phyloP scores from a whole-genome alignment of 129 eudicot species.

The Kitagawia praeruptora region DNA sequence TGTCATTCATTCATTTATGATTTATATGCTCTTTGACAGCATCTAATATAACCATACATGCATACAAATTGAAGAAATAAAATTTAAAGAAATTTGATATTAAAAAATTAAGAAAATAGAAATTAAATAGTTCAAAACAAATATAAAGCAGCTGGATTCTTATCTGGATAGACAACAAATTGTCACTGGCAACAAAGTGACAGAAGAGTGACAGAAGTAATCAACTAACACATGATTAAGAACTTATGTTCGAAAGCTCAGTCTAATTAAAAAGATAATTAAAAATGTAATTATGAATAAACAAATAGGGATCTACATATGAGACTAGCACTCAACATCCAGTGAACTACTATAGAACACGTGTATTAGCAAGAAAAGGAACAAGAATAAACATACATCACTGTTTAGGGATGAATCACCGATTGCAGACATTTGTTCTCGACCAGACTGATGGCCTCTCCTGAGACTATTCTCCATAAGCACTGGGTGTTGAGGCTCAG shows the following conservation, averaged over 20 bases:
- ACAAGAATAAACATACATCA: slow-evolving; percentile 25
- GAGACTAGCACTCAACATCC: neutral
- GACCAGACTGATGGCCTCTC: slow-evolving; percentile 42
- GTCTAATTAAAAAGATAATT: neutral
- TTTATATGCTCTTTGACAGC: neutral
- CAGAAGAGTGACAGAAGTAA: neutral
- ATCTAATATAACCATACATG: neutral
- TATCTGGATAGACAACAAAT: neutral
- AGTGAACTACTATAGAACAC: neutral
- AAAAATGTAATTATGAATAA: neutral
- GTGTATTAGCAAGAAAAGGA: neutral
- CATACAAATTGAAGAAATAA: neutral
- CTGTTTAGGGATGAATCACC: slow-evolving; percentile 24
- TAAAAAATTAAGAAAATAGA: neutral
- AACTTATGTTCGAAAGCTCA: neutral
- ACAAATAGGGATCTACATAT: neutral
- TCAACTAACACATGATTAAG: neutral
- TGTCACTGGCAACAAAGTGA: neutral
- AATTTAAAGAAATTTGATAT: no score
- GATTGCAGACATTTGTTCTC: slow-evolving; percentile 23
- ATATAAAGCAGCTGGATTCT: neutral
- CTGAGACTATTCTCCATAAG: slow-evolving; percentile 32
- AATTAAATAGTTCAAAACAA: neutral
- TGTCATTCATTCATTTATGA: neutral
- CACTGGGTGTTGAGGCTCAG: slow-evolving; percentile 24